phyloP scores from a whole-genome alignment of 345 rosid species.

The Cardamine occulta region DNA sequence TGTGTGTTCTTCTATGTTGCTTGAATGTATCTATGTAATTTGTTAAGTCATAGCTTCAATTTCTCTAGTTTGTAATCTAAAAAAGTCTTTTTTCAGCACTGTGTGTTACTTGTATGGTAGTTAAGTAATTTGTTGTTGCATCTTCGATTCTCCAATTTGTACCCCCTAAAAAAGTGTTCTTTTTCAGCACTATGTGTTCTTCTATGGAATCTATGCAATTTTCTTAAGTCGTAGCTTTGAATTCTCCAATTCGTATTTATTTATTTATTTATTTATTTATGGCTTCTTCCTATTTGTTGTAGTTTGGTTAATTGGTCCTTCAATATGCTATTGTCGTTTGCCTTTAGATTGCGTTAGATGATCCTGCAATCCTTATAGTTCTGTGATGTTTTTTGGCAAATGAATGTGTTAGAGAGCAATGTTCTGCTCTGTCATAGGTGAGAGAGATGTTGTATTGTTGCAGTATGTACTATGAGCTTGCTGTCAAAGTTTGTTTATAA shows the following conservation, averaged over 20 bases:
- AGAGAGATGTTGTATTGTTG: background rate
- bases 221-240: too few relatives aligned
- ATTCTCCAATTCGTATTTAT: too few relatives aligned
- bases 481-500: constrained; percentile 5
- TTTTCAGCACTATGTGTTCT: too few relatives aligned
- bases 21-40: background rate
- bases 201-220: too few relatives aligned
- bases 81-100: background rate
- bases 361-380: constrained; percentile 21
- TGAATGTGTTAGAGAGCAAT: constrained; percentile 1
- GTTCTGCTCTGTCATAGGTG: background rate
- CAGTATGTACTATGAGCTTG: background rate
- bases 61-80: background rate
- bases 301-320: background rate
- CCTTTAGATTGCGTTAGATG: constrained; percentile 12
- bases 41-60: background rate
- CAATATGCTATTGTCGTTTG: background rate
- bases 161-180: too few relatives aligned
- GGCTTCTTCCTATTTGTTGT: too few relatives aligned
- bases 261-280: too few relatives aligned
- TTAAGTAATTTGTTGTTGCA: background rate
- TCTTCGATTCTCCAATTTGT: background rate
- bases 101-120: too few relatives aligned
- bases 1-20: constrained; percentile 1
- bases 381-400: background rate